Base-by-base conservation (phyloP, 1,284 basidiomycete species). In the Anthracocystis walkeri region DNA sequence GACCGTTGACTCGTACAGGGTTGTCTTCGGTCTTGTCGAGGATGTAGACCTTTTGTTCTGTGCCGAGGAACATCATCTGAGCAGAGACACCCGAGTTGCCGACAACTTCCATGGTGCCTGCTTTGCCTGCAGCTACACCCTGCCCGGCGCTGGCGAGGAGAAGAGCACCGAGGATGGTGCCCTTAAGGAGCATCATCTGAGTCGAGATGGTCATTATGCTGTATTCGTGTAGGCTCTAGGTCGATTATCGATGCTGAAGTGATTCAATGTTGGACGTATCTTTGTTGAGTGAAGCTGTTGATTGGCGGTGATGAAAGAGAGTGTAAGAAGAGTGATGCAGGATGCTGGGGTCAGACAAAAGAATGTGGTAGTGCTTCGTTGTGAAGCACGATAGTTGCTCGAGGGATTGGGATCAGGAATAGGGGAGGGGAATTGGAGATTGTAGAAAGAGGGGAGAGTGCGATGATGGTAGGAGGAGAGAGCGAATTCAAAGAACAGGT, bases 21-120 rank as follows among this genome's bases (percentile, higher is more conserved):
- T 83, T 83, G 66, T 82, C 80, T 46, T 82, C 80, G 50, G 71
- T 71, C 75, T 82, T 82, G 73, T 83, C 82, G 31, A 83, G 66
- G 35, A 83, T 80, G 60, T 78, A 77, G 29, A 81, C 81, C 45
- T 80, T 79, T 38, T 71, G 58, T 20, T 78, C 69, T 12, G 68
- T 71, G 31, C 69, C 77, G 23, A 82, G 71, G 65, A 80, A 81
- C 81, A 82, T 76, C 79, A 81, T 81, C 55, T 82, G 81, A 3
- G 66, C 81, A 3, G 71, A 78, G 20, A 82, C 75, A 35, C 81
- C 79, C 6, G 80, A 82, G 50, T 78, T 67, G 33, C 80, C 80
- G n/a, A 79, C 77, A 6, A 79, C 74, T 42, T 63, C 50, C 63
- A 80, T 75, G 29, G 66, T 70, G 38, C 72, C 72, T 7, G 65